These are phyloP conservation scores for Candida labiduridarum DNA, from an alignment of 1,139 yeast species.

Conservation along the genomic window DNA sequence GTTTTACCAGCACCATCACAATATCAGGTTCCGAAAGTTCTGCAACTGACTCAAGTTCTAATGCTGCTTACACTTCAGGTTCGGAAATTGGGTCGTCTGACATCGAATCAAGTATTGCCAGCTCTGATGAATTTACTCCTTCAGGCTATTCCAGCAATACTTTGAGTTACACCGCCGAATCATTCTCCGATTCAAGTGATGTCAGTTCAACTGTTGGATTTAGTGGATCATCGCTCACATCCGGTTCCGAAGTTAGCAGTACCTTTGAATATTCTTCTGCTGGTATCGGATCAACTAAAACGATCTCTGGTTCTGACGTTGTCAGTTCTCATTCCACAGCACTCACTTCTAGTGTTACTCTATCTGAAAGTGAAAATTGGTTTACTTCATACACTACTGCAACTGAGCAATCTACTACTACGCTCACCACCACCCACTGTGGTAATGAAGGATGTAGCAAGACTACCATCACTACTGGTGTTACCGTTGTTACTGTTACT, in stretches of 20 bases:
- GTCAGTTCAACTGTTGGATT: neutral
- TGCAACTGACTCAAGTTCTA: neutral
- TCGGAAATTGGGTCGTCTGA: neutral
- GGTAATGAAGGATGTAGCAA: conserved; percentile 27
- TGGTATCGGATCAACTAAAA: neutral
- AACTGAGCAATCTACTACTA: conserved; percentile 17
- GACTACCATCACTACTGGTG: conserved; percentile 37
- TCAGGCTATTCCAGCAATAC: neutral
- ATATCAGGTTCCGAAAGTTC: neutral
- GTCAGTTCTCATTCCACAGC: neutral
- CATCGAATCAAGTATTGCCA: neutral
- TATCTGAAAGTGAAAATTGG: conserved; percentile 9
- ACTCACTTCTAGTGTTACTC: conserved; percentile 15
- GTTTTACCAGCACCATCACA: neutral
- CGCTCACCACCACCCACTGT: conserved; percentile 25
- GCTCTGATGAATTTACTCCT: neutral
- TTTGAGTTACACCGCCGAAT: neutral
- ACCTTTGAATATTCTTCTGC: neutral
- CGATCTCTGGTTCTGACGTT: neutral
- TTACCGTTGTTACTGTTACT: conserved; percentile 25
- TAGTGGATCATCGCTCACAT: neutral
- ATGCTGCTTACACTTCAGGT: neutral
- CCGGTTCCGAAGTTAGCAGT: neutral
- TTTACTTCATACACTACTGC: neutral
- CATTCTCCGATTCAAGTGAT: neutral